A percentile compares a stretch with the other conserved stretches of the same genome.
These are phyloP conservation scores for Astrothelium macrocarpum DNA, from an alignment of 495 filamentous ascomycete species.

Conservation along the genomic window DNA sequence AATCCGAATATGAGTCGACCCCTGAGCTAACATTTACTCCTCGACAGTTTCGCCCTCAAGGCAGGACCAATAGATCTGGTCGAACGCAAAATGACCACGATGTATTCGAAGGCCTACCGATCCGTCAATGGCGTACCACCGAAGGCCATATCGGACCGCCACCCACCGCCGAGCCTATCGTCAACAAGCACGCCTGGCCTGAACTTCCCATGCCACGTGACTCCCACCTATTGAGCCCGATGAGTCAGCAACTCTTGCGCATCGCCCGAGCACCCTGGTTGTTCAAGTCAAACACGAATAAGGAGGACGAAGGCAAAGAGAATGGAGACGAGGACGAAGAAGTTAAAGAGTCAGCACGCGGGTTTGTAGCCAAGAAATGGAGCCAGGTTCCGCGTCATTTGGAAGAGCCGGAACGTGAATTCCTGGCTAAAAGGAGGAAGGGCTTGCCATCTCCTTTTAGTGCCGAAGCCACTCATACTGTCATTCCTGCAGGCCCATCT, in stretches of 20 bases:
- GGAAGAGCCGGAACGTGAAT: conserved; percentile 67
- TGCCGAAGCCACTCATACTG: conserved; percentile 30
- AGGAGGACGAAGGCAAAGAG: conserved; percentile 33
- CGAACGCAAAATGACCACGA: conserved; percentile 77
- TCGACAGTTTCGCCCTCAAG: conserved; percentile 48
- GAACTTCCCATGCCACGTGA: conserved; percentile 78
- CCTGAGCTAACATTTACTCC: neutral
- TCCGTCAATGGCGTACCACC: conserved; percentile 63
- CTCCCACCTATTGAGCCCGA: conserved; percentile 63
- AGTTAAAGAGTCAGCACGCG: conserved; percentile 40
- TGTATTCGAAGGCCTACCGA: conserved; percentile 87
- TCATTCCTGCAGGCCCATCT: conserved; percentile 44
- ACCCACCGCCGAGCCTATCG: conserved; percentile 35
- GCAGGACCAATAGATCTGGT: conserved; percentile 56
- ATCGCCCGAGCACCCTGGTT: conserved; percentile 50
- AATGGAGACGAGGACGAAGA: conserved; percentile 42
- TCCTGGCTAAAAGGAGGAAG: conserved; percentile 77
- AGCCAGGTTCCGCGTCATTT: conserved; percentile 63
- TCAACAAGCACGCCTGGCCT: conserved; percentile 31
- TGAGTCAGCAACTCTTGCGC: conserved; percentile 69
- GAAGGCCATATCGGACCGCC: conserved; percentile 52
- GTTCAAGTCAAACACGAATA: neutral
- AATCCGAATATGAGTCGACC: neutral
- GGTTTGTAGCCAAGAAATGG: conserved; percentile 69
- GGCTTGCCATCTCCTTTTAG: conserved; percentile 52